Evolutionary conservation across 176 grass and related monocot species (phyloP).

Genomic region (Cenchrus americanus): DNA sequence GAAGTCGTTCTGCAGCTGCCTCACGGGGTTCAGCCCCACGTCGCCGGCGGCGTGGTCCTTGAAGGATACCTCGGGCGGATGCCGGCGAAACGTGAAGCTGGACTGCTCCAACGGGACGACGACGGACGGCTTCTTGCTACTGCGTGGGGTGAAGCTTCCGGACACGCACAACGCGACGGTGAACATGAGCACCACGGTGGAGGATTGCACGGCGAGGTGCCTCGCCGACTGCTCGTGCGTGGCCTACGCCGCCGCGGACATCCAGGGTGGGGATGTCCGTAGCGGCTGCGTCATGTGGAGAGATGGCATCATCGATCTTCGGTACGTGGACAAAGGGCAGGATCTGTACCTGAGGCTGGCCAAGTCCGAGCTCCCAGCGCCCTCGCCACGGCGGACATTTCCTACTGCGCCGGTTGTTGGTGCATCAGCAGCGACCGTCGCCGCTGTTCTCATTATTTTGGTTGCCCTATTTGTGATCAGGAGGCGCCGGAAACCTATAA

Average conservation of each 20-base stretch:
- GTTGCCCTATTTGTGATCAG: no score
- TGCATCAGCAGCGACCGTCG: no score
- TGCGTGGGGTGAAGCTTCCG: constrained; percentile 54
- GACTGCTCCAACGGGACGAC: constrained; percentile 14
- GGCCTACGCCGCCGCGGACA: constrained; percentile 37
- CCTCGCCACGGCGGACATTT: neutral
- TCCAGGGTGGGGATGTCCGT: neutral
- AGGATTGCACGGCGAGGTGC: constrained; percentile 41
- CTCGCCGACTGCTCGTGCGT: constrained; percentile 54
- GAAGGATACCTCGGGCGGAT: constrained; percentile 33
- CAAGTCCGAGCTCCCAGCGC: neutral
- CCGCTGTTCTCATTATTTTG: no score
- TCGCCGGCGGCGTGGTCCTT: constrained; percentile 14
- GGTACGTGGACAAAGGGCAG: constrained; percentile 18
- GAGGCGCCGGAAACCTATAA: no score
- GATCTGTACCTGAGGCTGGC: constrained; percentile 6
- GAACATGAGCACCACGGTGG: constrained; percentile 21
- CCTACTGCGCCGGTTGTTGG: neutral
- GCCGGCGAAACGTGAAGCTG: constrained; percentile 34
- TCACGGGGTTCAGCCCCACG: constrained; percentile 44
- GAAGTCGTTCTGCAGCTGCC: constrained; percentile 44
- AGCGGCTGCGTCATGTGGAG: constrained; percentile 12
- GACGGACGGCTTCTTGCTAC: constrained; percentile 35
- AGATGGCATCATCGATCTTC: constrained; percentile 8
- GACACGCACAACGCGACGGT: constrained; percentile 3